Conservation (phyloP, 345 rosid species). For the Abelmoschus esculentus region DNA sequence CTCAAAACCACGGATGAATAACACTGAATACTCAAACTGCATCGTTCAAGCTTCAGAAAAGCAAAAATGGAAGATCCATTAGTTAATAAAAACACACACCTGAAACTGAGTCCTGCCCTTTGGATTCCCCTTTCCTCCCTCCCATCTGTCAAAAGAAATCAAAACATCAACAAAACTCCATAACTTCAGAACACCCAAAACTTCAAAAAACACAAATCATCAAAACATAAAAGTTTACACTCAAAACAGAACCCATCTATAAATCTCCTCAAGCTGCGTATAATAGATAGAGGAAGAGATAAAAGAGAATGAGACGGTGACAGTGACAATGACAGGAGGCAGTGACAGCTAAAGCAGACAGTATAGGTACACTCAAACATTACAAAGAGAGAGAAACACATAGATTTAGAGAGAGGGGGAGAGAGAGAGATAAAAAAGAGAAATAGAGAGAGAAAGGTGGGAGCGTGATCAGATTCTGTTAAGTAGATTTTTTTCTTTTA, state of each 20-base stretch:
- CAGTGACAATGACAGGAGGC: conserved; percentile 28
- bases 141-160: conserved; percentile 44
- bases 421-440: conserved; percentile 39
- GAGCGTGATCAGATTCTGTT: conserved; percentile 79
- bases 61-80: neutral
- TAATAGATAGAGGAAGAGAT: conserved; percentile 6
- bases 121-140: conserved; percentile 29
- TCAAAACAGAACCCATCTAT: neutral
- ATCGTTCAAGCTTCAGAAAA: too few relatives aligned
- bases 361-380: conserved; percentile 22
- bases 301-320: conserved; percentile 17
- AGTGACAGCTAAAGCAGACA: conserved; percentile 46
- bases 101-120: conserved; percentile 40
- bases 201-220: neutral
- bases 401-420: conserved; percentile 24
- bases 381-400: conserved; percentile 15
- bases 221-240: neutral
- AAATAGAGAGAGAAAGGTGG: conserved; percentile 48
- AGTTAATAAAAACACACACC: conserved; percentile 29
- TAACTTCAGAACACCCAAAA: conserved; percentile 6
- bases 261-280: conserved; percentile 7
- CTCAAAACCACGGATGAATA: too few relatives aligned
- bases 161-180: neutral
- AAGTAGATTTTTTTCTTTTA: conserved; percentile 12
- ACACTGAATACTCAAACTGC: too few relatives aligned